Evolutionary conservation across 805 yeast genomes (phyloP), one percentile per base, ranked within the genome.

Genomic region (Ogataea thermomethanolica): DNA sequence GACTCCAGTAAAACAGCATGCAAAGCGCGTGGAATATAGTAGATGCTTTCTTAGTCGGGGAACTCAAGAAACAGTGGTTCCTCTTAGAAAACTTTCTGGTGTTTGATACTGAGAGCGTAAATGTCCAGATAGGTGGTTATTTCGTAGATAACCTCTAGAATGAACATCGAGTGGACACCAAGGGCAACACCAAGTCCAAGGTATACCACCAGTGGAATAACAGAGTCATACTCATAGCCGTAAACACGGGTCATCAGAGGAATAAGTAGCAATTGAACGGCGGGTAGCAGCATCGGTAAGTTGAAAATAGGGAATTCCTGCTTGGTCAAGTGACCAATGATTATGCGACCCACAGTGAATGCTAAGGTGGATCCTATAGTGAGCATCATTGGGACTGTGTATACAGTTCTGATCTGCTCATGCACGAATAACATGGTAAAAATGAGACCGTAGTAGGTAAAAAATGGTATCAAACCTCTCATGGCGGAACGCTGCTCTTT

Each of bases 261-360:
- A 27, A 71, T 58, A 1, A 62, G 21, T 3, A 65, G 28, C 36
- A 71, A 48, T 65, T 88, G 80, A 15, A 63, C 46, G 20, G 68
- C 5, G 51, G 96, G 84, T 44, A 87, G 69, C 26, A 77, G 70
- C 69, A 79, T 77, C 31, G 95, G 85, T 23, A 84, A 70, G 36
- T 87, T 84, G 48, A 74, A 53, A 58, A 69, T 64, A 34, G 98
- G 97, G 70, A 85, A 89, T 10, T 67, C 64, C 60, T 85, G 95
- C 36, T 74, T 65, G 1, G 96, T 86, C 50, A 91, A 75, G 61
- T 90, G 98, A 2, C 87, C 90, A 41, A 83, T 70, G 54, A 90
- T 90, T 47, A 90, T 87, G 58, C 93, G 77, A 4, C 97, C 97
- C n/a, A 91, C 97, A 3, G 78, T 70, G 55, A 85, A 83, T 1